Evolutionary conservation across 345 rosid genomes (phyloP).

Genomic region (Pistacia integerrima): DNA sequence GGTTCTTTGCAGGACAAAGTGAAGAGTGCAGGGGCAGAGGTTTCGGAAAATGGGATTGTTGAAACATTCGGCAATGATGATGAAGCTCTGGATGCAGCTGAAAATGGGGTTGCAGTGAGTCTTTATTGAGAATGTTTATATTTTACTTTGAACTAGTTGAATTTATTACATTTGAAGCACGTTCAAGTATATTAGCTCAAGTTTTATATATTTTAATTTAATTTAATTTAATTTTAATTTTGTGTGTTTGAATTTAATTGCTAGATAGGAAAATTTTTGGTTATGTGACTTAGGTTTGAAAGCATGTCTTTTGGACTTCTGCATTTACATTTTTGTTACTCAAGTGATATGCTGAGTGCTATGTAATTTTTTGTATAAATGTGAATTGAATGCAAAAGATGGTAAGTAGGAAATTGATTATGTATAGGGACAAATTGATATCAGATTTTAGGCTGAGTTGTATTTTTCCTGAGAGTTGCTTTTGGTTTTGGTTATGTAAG

Average conservation of each 20-base stretch:
- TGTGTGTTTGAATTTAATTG: neutral
- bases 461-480: neutral
- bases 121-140: neutral
- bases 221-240: too few relatives aligned
- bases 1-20: conserved; percentile 53
- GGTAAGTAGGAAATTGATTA: neutral
- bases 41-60: conserved; percentile 73
- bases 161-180: too few relatives aligned
- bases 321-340: neutral
- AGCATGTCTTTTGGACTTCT: neutral
- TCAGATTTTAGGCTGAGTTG: neutral
- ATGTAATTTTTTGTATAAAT: too few relatives aligned
- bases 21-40: conserved; percentile 57
- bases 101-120: conserved; percentile 64
- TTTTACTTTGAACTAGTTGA: neutral
- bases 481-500: neutral
- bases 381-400: too few relatives aligned
- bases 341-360: neutral
- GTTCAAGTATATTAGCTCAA: neutral
- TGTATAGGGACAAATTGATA: neutral
- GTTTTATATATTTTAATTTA: too few relatives aligned
- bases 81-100: conserved; percentile 76
- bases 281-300: neutral
- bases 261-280: too few relatives aligned
- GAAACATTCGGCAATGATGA: conserved; percentile 83